Conservation (phyloP, 805 yeast species). For the Teunomyces tritomae region DNA sequence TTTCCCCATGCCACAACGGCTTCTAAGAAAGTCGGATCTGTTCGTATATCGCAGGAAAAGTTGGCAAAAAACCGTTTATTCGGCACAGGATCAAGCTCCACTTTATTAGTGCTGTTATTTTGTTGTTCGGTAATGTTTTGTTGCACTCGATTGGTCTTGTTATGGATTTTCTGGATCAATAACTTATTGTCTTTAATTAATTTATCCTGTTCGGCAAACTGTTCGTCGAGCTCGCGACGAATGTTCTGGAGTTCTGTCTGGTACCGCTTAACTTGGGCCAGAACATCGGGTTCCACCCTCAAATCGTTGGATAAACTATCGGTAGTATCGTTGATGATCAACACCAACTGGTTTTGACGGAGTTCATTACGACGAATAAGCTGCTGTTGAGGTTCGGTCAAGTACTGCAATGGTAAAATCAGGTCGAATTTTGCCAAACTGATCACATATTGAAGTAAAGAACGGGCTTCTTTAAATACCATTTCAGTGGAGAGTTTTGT, state of each 20-base stretch:
- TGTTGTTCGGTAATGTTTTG: slow-evolving; percentile 3
- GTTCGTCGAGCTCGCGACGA: slow-evolving; percentile 26
- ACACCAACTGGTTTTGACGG: slow-evolving; percentile 27
- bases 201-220: slow-evolving; percentile 18
- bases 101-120: slow-evolving; percentile 6
- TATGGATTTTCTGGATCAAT: slow-evolving; percentile 5
- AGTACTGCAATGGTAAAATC: background rate
- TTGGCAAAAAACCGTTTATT: slow-evolving; percentile 13
- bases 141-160: background rate
- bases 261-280: slow-evolving; percentile 19
- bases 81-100: slow-evolving; percentile 15
- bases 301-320: slow-evolving; percentile 26
- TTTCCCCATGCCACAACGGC: slow-evolving; percentile 22
- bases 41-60: slow-evolving; percentile 10
- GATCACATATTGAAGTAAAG: slow-evolving; percentile 34
- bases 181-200: slow-evolving; percentile 11
- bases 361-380: slow-evolving; percentile 13
- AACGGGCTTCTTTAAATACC: slow-evolving; percentile 35
- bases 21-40: slow-evolving; percentile 9
- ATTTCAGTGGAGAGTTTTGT: slow-evolving; percentile 24
- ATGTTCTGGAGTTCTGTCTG: slow-evolving; percentile 20
- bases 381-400: background rate
- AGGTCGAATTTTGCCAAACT: slow-evolving; percentile 6
- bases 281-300: slow-evolving; percentile 22
- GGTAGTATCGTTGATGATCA: slow-evolving; percentile 29